Evolutionary conservation across 345 rosid species (phyloP).

Genomic region (Linum usitatissimum): DNA sequence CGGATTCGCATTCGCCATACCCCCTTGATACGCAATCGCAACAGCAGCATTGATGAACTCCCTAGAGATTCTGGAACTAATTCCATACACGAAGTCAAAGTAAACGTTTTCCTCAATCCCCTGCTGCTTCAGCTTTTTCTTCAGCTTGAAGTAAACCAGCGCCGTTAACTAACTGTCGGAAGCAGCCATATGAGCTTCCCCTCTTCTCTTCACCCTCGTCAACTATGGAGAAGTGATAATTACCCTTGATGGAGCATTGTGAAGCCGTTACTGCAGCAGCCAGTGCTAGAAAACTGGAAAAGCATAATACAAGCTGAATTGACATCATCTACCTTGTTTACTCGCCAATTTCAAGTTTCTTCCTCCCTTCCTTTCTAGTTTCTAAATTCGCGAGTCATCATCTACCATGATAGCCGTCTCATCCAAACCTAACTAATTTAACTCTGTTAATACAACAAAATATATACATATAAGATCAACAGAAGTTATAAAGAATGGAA

Average conservation of each 20-base stretch:
- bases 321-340: conserved; percentile 11
- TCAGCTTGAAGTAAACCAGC: neutral
- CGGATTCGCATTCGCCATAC: no score
- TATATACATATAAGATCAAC: no score
- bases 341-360: neutral
- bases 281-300: conserved; percentile 10
- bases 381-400: no score
- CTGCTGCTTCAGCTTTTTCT: neutral
- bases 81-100: neutral
- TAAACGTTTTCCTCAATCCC: neutral
- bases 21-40: no score
- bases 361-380: neutral
- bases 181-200: conserved; percentile 6
- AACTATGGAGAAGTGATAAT: neutral
- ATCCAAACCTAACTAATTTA: no score
- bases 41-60: neutral
- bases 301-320: conserved; percentile 6
- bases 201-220: conserved; percentile 5
- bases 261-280: conserved; percentile 23
- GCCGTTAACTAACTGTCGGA: conserved; percentile 10
- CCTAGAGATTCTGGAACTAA: neutral
- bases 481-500: no score
- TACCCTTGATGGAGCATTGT: conserved; percentile 34
- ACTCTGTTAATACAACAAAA: no score
- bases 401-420: no score